phyloP scores from a whole-genome alignment of 2,329 filamentous ascomycete genomes.

The Cladosporium sp. region DNA sequence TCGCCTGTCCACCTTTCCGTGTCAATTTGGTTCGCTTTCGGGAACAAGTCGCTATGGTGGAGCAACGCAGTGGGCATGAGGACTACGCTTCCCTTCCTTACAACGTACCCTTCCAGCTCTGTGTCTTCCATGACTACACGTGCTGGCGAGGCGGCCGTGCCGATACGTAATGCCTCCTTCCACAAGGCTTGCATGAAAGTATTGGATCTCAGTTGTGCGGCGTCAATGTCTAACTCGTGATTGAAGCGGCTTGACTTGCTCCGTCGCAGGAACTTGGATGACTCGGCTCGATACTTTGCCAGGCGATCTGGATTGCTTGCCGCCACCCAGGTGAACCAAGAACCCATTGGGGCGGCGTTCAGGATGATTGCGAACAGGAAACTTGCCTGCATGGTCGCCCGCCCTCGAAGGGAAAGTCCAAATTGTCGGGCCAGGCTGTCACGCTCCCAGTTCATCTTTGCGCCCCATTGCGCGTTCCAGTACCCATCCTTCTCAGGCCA shows the following conservation, averaged over 20 bases:
- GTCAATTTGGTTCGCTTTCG: neutral
- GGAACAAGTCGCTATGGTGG: conserved; percentile 17
- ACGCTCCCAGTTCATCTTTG: conserved; percentile 21
- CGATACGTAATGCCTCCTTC: conserved; percentile 17
- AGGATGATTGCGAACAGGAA: conserved; percentile 17
- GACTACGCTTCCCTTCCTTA: conserved; percentile 15
- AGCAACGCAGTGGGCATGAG: conserved; percentile 15
- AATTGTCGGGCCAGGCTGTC: conserved; percentile 13
- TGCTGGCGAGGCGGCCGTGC: conserved; percentile 17
- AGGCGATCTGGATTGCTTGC: conserved; percentile 13
- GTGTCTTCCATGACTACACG: conserved; percentile 20
- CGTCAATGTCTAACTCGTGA: neutral
- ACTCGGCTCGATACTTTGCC: neutral
- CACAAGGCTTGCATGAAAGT: conserved; percentile 16
- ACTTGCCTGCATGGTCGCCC: conserved; percentile 20
- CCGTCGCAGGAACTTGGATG: neutral
- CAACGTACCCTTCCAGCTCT: conserved; percentile 17
- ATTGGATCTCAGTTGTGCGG: neutral
- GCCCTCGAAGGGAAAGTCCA: conserved; percentile 19
- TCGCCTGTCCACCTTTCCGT: conserved; percentile 13
- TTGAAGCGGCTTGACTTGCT: neutral
- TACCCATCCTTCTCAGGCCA: conserved; percentile 15
- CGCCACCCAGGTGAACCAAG: conserved; percentile 17
- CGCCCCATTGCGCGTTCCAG: conserved; percentile 20
- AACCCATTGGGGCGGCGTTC: conserved; percentile 19